Conservation (phyloP, 495 filamentous ascomycete species). For the Daldinia concentrica region DNA sequence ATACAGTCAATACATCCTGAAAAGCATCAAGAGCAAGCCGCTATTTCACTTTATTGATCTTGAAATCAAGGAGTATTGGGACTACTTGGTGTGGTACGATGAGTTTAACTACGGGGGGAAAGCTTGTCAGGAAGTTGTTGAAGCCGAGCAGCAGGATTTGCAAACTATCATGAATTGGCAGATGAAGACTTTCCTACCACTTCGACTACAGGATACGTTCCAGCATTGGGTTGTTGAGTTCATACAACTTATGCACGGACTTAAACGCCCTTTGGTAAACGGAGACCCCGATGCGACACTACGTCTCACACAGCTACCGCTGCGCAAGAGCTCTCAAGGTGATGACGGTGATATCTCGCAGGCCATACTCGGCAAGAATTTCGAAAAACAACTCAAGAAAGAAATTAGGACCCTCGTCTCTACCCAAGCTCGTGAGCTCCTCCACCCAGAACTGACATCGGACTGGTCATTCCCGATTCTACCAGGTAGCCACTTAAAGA, state of each 20-base stretch:
- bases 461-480: constrained; percentile 89
- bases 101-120: constrained; percentile 98
- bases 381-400: constrained; percentile 90
- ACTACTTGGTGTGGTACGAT: constrained; percentile 99
- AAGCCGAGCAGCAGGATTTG: constrained; percentile 82
- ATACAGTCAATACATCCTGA: constrained; percentile 95
- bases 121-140: constrained; percentile 83
- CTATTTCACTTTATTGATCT: constrained; percentile 97
- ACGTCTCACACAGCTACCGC: constrained; percentile 80
- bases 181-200: constrained; percentile 85
- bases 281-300: constrained; percentile 65
- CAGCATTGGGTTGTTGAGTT: constrained; percentile 94
- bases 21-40: constrained; percentile 93
- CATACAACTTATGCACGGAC: constrained; percentile 89
- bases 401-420: constrained; percentile 80
- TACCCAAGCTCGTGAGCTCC: constrained; percentile 84
- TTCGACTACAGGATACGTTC: constrained; percentile 83
- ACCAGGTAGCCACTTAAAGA: constrained; percentile 70
- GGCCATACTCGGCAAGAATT: constrained; percentile 74
- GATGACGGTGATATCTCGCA: constrained; percentile 65
- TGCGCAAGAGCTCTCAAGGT: constrained; percentile 64
- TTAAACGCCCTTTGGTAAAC: constrained; percentile 71
- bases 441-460: constrained; percentile 86
- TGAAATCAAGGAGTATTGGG: constrained; percentile 99
- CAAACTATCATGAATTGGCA: constrained; percentile 99